A percentile compares a stretch with the other conserved stretches of the same genome.
These are phyloP conservation scores for Tetrastigma voinierianum DNA, from an alignment of 164 flowering plant genomes.

Conservation along the genomic window DNA sequence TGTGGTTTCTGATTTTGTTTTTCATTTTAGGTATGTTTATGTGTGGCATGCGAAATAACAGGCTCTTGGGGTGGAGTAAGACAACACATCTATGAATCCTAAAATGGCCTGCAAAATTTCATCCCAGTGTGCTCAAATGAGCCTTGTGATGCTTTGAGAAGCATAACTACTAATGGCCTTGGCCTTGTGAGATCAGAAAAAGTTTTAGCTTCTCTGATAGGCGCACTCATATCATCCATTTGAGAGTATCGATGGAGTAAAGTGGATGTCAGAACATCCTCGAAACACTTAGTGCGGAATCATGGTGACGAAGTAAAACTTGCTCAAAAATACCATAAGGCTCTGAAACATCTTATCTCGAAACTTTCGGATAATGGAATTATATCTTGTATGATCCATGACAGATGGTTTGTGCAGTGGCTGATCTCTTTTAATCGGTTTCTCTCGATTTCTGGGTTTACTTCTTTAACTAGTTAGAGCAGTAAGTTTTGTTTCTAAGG, in stretches of 20 bases:
- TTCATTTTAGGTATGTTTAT: slow-evolving; percentile 58
- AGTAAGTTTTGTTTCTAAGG: neutral
- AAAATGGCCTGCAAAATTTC: slow-evolving; percentile 54
- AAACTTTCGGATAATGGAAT: slow-evolving; percentile 76
- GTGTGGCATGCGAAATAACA: slow-evolving; percentile 87
- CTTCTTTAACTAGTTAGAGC: neutral
- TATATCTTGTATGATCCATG: slow-evolving; percentile 79
- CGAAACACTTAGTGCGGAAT: slow-evolving; percentile 87
- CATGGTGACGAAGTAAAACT: slow-evolving; percentile 81
- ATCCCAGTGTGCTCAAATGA: slow-evolving; percentile 64
- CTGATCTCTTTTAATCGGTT: slow-evolving; percentile 2
- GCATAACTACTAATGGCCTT: slow-evolving; percentile 61
- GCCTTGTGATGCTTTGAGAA: slow-evolving; percentile 43
- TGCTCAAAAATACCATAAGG: slow-evolving; percentile 72
- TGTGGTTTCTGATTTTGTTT: neutral
- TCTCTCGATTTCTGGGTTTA: neutral
- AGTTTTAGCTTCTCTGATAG: slow-evolving; percentile 65
- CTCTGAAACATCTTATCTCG: slow-evolving; percentile 73
- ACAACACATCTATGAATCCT: slow-evolving; percentile 70
- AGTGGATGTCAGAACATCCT: slow-evolving; percentile 87
- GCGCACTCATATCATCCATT: slow-evolving; percentile 79
- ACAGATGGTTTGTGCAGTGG: slow-evolving; percentile 89
- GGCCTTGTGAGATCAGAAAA: slow-evolving; percentile 85
- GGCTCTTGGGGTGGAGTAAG: slow-evolving; percentile 91
- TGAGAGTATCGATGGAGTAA: slow-evolving; percentile 85